These are phyloP conservation scores for Arxiozyma heterogenica DNA, from an alignment of 1,139 yeast genomes.

Conservation along the genomic window DNA sequence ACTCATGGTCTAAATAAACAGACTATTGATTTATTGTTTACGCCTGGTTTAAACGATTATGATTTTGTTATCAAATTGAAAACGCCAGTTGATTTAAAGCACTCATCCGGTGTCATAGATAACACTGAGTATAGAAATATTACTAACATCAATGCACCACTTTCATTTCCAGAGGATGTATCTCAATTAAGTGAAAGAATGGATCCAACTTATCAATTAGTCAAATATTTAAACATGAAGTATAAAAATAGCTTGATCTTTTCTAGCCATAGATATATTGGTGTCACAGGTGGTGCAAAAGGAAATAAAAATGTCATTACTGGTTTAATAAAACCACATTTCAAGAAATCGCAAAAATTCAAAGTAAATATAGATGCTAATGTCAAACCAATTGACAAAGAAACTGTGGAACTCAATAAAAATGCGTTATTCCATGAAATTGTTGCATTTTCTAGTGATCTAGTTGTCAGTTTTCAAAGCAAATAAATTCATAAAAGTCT, in stretches of 20 bases:
- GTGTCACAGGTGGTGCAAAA: constrained; percentile 39
- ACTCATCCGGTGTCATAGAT: constrained; percentile 49
- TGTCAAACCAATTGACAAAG: constrained; percentile 50
- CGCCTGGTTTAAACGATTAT: constrained; percentile 76
- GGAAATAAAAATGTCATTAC: constrained; percentile 47
- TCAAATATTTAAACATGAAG: constrained; percentile 47
- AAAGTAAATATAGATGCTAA: constrained; percentile 74
- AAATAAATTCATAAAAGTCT: constrained; percentile 9
- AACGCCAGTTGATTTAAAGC: constrained; percentile 37
- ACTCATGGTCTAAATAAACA: constrained; percentile 38
- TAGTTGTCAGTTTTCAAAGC: constrained; percentile 23
- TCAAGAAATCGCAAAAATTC: constrained; percentile 49
- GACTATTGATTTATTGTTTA: constrained; percentile 51
- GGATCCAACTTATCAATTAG: constrained; percentile 50
- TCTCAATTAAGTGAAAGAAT: constrained; percentile 33
- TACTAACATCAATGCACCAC: constrained; percentile 26
- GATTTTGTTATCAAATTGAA: constrained; percentile 64
- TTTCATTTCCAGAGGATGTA: constrained; percentile 28
- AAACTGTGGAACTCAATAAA: constrained; percentile 57
- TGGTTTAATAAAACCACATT: constrained; percentile 70
- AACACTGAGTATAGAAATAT: constrained; percentile 58
- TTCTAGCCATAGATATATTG: constrained; percentile 48
- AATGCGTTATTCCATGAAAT: constrained; percentile 71
- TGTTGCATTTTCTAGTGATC: constrained; percentile 48
- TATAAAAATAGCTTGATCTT: constrained; percentile 48